Base-by-base conservation (phyloP, 148 eudicot species). In the Chenopodium formosanum region DNA sequence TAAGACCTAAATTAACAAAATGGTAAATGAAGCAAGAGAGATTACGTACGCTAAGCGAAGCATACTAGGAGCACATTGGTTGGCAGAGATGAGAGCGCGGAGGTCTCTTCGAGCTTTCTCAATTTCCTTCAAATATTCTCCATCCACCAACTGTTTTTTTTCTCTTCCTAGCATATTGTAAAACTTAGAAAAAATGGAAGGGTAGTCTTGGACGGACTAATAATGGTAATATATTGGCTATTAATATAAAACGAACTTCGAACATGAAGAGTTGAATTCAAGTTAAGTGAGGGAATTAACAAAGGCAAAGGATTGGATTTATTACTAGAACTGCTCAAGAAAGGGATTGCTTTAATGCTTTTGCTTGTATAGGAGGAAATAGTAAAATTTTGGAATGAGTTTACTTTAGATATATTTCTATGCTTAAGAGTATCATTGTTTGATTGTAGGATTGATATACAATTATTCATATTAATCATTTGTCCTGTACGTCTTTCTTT, bases 21-120 rank as follows among this genome's bases (percentile, higher is more conserved):
- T 64, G 11, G 25, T 64, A 22, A 22, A n/a, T 64, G 27, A 64
- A 7, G 6, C 44, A 40, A 40, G 44, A 40, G 44, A 40, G 8
- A 50, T 11, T 9, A 0, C 12, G 2, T 92, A 95, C 98, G 97
- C 98, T 86, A 95, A 85, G 64, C 98, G 98, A 77, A 94, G 99
- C 98, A 95, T 92, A 80, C 94, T 87, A 44, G 99, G 98, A 37
- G 99, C 97, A 40, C 99, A 95, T 71, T 88, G 86, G 82, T 92
- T 90, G 84, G 74, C 67, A 73, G 86, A 84, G 79, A 95, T 92
- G 74, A 95, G 90, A 83, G 93, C 92, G 22, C 95, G 89, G 73
- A 95, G 94, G 70, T 92, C 91, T 76, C 93, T 83, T 25, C 95
- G 91, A 66, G 97, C 91, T 76, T 78, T 83, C 27, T 94, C 92